Evolutionary conservation across 352 stramenopile genomes (phyloP).

Genomic region (Aphanomyces euteiches): DNA sequence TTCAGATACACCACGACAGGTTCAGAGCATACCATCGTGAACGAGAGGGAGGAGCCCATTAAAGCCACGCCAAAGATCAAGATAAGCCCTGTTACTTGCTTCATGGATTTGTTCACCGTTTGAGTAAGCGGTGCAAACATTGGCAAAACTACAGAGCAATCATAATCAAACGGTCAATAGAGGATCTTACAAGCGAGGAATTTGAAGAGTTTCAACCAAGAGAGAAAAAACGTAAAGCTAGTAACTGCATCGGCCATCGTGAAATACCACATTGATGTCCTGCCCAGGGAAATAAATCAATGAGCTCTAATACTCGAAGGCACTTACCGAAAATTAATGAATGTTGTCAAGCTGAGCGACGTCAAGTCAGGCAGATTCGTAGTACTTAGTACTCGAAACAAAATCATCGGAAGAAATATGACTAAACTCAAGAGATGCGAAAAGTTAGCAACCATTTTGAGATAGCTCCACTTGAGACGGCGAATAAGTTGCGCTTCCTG

Average conservation of each 20-base stretch:
- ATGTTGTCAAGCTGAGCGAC: background rate
- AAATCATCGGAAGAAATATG: background rate
- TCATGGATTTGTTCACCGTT: constrained; percentile 14
- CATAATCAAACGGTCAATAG: background rate
- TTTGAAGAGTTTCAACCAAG: constrained; percentile 30
- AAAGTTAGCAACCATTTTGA: constrained; percentile 25
- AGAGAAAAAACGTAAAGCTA: constrained; percentile 31
- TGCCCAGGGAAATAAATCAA: background rate
- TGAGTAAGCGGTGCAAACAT: constrained; percentile 27
- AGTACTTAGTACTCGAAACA: constrained; percentile 11
- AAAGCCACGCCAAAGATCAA: constrained; percentile 27
- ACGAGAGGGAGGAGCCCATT: constrained; percentile 24
- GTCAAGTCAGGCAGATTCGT: constrained; percentile 5
- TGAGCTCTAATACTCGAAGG: background rate
- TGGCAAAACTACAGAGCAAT: constrained; percentile 19
- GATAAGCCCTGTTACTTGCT: constrained; percentile 17
- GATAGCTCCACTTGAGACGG: constrained; percentile 12
- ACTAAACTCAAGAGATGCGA: constrained; percentile 18
- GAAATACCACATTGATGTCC: constrained; percentile 15
- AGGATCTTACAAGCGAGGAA: constrained; percentile 26
- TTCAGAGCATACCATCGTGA: constrained; percentile 13
- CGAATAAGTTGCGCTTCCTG: constrained; percentile 13
- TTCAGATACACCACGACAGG: background rate
- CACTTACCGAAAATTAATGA: constrained; percentile 22
- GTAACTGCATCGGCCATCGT: constrained; percentile 20